Base-by-base conservation (phyloP, 768 basidiomycete genomes). In the Macrolepiota dolichaula region DNA sequence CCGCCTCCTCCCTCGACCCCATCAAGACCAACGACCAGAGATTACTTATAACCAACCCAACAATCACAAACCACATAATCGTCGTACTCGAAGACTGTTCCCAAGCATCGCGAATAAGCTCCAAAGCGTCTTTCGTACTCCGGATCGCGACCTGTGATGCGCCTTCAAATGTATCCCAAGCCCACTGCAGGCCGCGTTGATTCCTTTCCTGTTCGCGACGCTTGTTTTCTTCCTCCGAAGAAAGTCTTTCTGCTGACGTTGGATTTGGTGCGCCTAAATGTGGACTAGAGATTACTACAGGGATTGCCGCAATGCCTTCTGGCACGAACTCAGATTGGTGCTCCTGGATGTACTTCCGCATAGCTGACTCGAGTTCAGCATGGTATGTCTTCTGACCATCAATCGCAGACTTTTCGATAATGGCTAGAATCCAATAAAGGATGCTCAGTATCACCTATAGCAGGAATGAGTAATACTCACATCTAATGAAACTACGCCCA, bases 401-500 rank as follows among this genome's bases (percentile, higher is more conserved):
- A 36, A 98, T 87, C 11, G 86, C 89, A 1, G 92, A 93, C 64
- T 83, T 87, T 71, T 98, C 96, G 64, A 98, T 98, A 65, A 99
- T 92, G 57, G 93, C 96, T 96, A 67, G 19, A 19, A 4, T 29
- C 3, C 19, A 46, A 4, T 36, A 38, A 44, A 10, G 29, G 36
- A 11, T 25, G 17, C 44, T 47, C 37, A 61, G 53, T 27, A 46
- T 6, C 38, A 38, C 15, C 19, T 35, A 49, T n/a, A 22, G 42
- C 42, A 1, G 19, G 19, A 19, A n/a, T 9, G 11, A 35, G 36
- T 47, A 13, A 4, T 5, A 62, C 69, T 35, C 32, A 94, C 95
- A 90, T 75, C 92, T 96, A 73, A 99, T 95, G 75, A 98, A 98
- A 75, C 93, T 96, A 66, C 94, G 83, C 47, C 96, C 96, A 0